Conservation (phyloP, 2,329 filamentous ascomycete genomes). For the Orbilia ellipsospora region DNA sequence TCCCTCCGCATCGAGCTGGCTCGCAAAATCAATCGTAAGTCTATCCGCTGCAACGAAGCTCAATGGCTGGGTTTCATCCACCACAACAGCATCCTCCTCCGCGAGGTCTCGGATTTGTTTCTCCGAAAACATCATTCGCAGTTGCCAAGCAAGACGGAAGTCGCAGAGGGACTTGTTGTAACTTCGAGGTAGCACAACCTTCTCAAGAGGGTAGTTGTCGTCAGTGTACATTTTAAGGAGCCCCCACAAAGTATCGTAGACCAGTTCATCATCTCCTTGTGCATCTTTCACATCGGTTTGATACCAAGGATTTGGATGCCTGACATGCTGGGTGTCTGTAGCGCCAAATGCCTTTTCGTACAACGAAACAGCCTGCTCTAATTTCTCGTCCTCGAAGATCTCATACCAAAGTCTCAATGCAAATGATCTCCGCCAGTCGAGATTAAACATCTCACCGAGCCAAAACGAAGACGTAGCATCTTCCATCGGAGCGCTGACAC, state of each 20-base stretch:
- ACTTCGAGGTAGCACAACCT: slow-evolving; percentile 58
- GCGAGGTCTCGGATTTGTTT: slow-evolving; percentile 57
- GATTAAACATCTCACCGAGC: slow-evolving; percentile 82
- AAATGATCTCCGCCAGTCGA: slow-evolving; percentile 95
- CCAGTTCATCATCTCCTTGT: slow-evolving; percentile 72
- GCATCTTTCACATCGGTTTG: slow-evolving; percentile 68
- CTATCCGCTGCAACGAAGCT: slow-evolving; percentile 71
- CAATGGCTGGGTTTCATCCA: slow-evolving; percentile 64
- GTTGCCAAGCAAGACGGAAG: slow-evolving; percentile 73
- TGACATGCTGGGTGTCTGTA: slow-evolving; percentile 61
- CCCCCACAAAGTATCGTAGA: slow-evolving; percentile 83
- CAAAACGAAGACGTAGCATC: slow-evolving; percentile 83
- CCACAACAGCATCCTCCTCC: slow-evolving; percentile 61
- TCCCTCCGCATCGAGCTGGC: slow-evolving; percentile 72
- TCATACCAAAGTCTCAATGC: slow-evolving; percentile 91
- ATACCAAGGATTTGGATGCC: slow-evolving; percentile 78
- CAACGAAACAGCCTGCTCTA: slow-evolving; percentile 76
- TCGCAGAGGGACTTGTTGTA: slow-evolving; percentile 44
- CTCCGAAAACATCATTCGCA: slow-evolving; percentile 63
- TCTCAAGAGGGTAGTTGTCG: slow-evolving; percentile 64
- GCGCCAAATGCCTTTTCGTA: slow-evolving; percentile 83
- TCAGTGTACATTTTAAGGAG: slow-evolving; percentile 82
- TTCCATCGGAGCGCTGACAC: slow-evolving; percentile 79
- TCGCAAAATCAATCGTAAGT: slow-evolving; percentile 73
- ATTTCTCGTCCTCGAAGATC: slow-evolving; percentile 73